These are phyloP conservation scores for Pulveroboletus sp. DNA, from an alignment of 768 basidiomycete species.

Conservation along the genomic window DNA sequence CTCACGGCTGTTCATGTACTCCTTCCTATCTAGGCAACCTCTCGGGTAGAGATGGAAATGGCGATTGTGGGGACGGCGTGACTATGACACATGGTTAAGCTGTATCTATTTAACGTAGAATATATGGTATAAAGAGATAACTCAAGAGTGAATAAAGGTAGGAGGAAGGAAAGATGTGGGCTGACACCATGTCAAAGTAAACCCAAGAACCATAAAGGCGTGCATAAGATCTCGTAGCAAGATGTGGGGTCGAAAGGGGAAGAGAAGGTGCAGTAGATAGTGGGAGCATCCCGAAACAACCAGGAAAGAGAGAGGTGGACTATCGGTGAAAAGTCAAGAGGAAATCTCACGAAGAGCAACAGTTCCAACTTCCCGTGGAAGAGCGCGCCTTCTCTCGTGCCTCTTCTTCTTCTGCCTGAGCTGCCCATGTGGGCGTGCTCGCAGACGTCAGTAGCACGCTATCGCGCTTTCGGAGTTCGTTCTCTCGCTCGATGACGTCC, in stretches of 20 bases:
- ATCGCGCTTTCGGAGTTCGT: constrained; percentile 74
- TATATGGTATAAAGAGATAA: constrained; percentile 42
- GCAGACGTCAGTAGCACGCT: constrained; percentile 72
- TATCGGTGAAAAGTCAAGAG: neutral
- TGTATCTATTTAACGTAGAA: constrained; percentile 36
- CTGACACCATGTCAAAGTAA: constrained; percentile 22
- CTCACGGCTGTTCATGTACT: neutral
- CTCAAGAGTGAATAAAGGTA: constrained; percentile 33
- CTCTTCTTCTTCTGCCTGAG: constrained; percentile 78
- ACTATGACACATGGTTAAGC: constrained; percentile 37
- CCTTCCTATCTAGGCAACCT: constrained; percentile 29
- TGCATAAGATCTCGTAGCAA: constrained; percentile 30
- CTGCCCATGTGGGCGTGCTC: constrained; percentile 68
- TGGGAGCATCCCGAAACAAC: constrained; percentile 21
- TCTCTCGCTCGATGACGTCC: constrained; percentile 77
- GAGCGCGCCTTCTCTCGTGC: constrained; percentile 50
- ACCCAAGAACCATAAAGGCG: constrained; percentile 19
- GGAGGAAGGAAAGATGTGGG: constrained; percentile 12
- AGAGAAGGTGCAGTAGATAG: constrained; percentile 14
- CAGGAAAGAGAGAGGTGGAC: constrained; percentile 8
- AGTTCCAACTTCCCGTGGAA: constrained; percentile 58
- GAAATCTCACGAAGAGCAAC: constrained; percentile 50
- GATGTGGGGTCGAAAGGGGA: constrained; percentile 15
- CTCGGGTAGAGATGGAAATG: neutral
- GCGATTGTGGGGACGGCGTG: constrained; percentile 9